These are phyloP conservation scores for Gossypioides kirkii DNA, from an alignment of 345 rosid species.

Conservation along the genomic window DNA sequence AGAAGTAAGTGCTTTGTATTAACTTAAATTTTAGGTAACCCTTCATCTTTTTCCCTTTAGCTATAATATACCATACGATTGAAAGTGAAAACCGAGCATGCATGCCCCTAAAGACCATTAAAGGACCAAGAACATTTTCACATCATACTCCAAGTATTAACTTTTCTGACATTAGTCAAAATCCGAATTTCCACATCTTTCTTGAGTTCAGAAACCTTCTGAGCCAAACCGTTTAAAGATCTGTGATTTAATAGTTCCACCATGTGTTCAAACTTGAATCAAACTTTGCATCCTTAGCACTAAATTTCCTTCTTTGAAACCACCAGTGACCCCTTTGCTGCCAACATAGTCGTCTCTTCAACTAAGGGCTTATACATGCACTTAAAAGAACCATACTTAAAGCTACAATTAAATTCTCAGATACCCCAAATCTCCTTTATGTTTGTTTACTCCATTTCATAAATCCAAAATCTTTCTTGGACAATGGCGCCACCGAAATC, in stretches of 20 bases:
- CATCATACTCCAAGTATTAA: background rate
- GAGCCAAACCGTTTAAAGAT: background rate
- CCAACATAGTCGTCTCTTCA: background rate
- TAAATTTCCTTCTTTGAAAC: background rate
- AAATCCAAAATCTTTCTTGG: slow-evolving; percentile 13
- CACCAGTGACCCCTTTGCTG: background rate
- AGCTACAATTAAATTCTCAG: background rate
- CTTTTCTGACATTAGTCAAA: background rate
- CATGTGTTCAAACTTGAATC: background rate
- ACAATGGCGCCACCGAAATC: background rate
- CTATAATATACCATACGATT: background rate
- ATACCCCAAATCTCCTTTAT: background rate
- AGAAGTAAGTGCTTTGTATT: background rate
- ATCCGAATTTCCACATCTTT: background rate
- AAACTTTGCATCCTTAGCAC: background rate
- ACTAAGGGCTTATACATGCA: slow-evolving; percentile 7
- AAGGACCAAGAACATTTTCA: background rate
- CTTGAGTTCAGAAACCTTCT: background rate
- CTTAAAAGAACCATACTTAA: background rate
- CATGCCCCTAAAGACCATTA: background rate
- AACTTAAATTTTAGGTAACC: background rate
- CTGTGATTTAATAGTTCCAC: background rate
- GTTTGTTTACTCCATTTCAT: background rate
- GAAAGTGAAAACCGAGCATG: background rate
- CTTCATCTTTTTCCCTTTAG: background rate